Conservation (phyloP, 805 yeast genomes). For the Pichia thaimueangensis region DNA sequence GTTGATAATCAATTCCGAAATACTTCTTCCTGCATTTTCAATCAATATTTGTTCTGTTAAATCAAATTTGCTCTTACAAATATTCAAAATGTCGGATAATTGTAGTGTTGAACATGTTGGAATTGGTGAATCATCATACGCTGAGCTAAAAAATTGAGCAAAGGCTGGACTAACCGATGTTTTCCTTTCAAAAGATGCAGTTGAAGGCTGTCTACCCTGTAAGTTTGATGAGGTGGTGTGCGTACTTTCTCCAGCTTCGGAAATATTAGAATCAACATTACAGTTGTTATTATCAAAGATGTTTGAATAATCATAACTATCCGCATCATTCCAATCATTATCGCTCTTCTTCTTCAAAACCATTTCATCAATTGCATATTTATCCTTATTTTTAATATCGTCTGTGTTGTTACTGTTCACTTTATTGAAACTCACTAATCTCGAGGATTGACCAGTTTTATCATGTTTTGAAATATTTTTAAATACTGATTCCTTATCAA, state of each 20-base stretch:
- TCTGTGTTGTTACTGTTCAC: no score
- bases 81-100: conserved; percentile 65
- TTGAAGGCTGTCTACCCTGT: conserved; percentile 1
- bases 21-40: conserved; percentile 66
- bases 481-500: conserved; percentile 75
- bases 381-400: conserved; percentile 36
- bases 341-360: conserved; percentile 41
- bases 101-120: conserved; percentile 75
- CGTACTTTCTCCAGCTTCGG: background rate
- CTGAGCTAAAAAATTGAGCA: conserved; percentile 15
- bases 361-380: conserved; percentile 68
- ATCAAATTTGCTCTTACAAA: conserved; percentile 48
- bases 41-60: conserved; percentile 39
- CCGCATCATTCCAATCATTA: conserved; percentile 50
- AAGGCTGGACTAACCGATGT: conserved; percentile 8
- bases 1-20: conserved; percentile 51
- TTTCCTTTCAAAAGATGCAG: conserved; percentile 5
- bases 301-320: conserved; percentile 6
- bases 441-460: conserved; percentile 40
- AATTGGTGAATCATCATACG: conserved; percentile 26
- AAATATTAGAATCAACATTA: background rate
- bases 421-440: conserved; percentile 74
- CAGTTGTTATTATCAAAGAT: background rate
- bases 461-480: conserved; percentile 68
- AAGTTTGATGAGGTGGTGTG: background rate